phyloP scores from a whole-genome alignment of 495 filamentous ascomycete genomes.

The Penicillium maclennaniae region DNA sequence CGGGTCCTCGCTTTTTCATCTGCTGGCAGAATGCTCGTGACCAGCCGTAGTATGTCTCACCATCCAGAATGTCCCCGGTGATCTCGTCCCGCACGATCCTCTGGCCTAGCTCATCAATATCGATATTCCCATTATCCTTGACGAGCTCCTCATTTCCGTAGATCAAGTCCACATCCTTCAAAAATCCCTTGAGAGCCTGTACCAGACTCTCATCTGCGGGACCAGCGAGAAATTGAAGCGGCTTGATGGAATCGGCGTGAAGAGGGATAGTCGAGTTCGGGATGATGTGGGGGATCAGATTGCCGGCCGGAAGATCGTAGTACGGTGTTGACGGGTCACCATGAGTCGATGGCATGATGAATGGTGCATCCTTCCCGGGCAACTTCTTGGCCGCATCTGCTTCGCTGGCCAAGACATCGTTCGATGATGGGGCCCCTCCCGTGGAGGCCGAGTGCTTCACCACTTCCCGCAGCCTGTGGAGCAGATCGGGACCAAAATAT shows the following conservation, averaged over 20 bases:
- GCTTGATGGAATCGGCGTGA: conserved; percentile 65
- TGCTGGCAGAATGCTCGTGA: conserved; percentile 73
- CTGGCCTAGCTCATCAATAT: conserved; percentile 74
- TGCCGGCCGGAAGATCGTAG: conserved; percentile 83
- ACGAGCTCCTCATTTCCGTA: conserved; percentile 43
- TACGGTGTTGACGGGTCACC: conserved; percentile 72
- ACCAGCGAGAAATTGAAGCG: conserved; percentile 67
- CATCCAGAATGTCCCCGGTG: conserved; percentile 54
- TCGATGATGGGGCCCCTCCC: conserved; percentile 19
- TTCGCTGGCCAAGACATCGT: conserved; percentile 22
- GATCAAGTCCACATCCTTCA: conserved; percentile 64
- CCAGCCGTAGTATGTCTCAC: conserved; percentile 86
- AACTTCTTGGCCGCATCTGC: conserved; percentile 21
- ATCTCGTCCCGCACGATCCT: conserved; percentile 55
- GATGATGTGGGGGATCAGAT: conserved; percentile 72
- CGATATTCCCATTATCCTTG: conserved; percentile 38
- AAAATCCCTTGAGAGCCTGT: conserved; percentile 61
- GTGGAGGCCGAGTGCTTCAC: conserved; percentile 43
- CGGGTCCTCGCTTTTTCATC: conserved; percentile 61
- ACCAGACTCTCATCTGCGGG: conserved; percentile 66
- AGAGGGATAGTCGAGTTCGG: conserved; percentile 72
- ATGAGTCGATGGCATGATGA: conserved; percentile 69
- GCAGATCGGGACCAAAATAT: conserved; percentile 60
- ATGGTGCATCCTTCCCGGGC: conserved; percentile 55
- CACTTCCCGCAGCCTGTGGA: conserved; percentile 57